Base-by-base conservation (phyloP, 495 filamentous ascomycete genomes). In the Annulohypoxylon moriforme region DNA sequence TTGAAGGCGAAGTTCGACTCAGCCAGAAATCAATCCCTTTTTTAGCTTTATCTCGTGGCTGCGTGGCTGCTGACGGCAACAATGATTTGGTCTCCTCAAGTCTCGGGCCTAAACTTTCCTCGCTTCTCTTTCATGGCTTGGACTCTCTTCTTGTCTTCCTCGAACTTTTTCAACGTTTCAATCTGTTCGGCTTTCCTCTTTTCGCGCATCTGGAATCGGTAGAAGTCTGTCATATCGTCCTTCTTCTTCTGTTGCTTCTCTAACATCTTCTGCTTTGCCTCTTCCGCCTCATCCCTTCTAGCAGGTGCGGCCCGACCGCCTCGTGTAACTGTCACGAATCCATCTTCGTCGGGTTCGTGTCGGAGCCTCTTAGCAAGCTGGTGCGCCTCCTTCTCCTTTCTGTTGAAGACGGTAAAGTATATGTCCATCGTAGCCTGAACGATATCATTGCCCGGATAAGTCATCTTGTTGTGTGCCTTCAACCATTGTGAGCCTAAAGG, bases 121-220 rank as follows among this genome's bases (percentile, higher is more conserved):
- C 83, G 85, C 79, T 84, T 85, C 76, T 84, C 84, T 55, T 80
- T 84, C 87, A 91, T 87, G 31, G 84, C 87, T 64, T 79, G 81
- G 22, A 93, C 83, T 80, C 83, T 89, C 80, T 79, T 85, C 79
- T 83, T 81, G 79, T 92, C 91, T 69, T 89, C 84, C 60, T 92
- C 89, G 76, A 92, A 92, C 64, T 80, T 81, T 77, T 81, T 85
- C 59, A 90, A 76, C 74, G 97, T 79, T 69, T 92, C 87, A 18
- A 85, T 84, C 78, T 93, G 92, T 69, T 89, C 86, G 73, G 89
- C 88, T 86, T 99, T 99, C 83, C 89, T 89, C 83, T 90, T 91
- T 84, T 98, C 94, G 53, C 95, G 82, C 69, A 87, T 85, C 86
- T 99, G 96, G 85, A 98, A 99, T 65, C 94, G 89, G 78, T 99